Base-by-base conservation (phyloP, 768 basidiomycete genomes). In the Trametes villosa region DNA sequence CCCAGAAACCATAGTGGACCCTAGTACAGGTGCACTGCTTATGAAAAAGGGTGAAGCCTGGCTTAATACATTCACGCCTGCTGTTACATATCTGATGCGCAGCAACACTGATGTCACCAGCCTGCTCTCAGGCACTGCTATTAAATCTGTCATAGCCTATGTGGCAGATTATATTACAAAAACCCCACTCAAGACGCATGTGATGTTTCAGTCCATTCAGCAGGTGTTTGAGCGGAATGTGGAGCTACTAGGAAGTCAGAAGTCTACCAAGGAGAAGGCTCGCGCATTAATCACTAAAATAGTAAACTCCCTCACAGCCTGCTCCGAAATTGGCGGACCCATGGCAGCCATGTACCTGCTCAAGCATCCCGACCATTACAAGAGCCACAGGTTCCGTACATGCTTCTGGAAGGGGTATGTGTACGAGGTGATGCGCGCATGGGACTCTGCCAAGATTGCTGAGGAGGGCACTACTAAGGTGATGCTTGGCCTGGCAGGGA, bases 341-440 rank as follows among this genome's bases (percentile, higher is more conserved):
- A n/a, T n/a, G n/a, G n/a, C n/a, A n/a, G n/a, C 57, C 22, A 54
- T 44, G 53, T 52, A 66, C 31, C 24, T 66, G 12, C 50, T 64
- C 5, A 59, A 55, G 15, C 55, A 57, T 30, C 59, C 59, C 8
- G 65, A 66, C 44, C 65, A 66, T 52, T 66, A 66, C 41, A 66
- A 59, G 1, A 29, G 40, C 22, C 36, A 66, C 29, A 49, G 46
- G 18, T 67, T 67, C 41, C 36, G 49, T 22, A 8, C 41, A 29
- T 50, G 57, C 45, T 64, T 40, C 46, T 64, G 53, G 60, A 22
- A 27, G n/a, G 40, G 44, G 7, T 65, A 65, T 49, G 24, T 53
- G 9, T 20, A 46, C 9, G 38, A 45, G 22, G n/a, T n/a, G n/a
- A n/a, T n/a, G n/a, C n/a, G n/a, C n/a, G n/a, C n/a, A n/a, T n/a